These are phyloP conservation scores for Auriculariales sp. DNA, from an alignment of 768 basidiomycete genomes.

Conservation along the genomic window DNA sequence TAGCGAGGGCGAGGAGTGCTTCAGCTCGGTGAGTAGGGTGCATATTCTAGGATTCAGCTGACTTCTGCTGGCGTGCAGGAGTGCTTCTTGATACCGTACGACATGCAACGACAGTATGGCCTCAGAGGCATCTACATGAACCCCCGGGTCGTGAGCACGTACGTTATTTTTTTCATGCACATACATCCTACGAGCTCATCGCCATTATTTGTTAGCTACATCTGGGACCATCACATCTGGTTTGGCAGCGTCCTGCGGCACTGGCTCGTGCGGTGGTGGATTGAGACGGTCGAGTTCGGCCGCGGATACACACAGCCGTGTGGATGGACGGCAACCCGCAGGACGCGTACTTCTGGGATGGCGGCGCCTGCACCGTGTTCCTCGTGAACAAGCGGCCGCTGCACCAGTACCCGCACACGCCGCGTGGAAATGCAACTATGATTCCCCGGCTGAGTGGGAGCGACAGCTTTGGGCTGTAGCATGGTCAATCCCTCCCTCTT, in stretches of 20 bases:
- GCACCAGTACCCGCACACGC: no score
- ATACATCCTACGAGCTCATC: background rate
- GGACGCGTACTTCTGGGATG: constrained; percentile 21
- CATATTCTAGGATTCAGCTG: no score
- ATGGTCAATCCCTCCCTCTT: no score
- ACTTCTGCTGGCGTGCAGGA: no score
- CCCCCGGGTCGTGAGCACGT: constrained; percentile 24
- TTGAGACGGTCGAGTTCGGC: constrained; percentile 20
- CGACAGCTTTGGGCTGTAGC: no score
- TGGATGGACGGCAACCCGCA: constrained; percentile 22
- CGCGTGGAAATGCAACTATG: no score
- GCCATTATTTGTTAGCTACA: background rate
- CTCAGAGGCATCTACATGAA: constrained; percentile 24
- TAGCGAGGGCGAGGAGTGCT: no score
- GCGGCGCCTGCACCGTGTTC: constrained; percentile 20
- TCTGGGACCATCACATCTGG: no score
- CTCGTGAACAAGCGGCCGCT: no score
- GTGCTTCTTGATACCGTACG: constrained; percentile 28
- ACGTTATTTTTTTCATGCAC: constrained; percentile 10
- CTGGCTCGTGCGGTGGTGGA: constrained; percentile 26
- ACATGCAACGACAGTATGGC: constrained; percentile 23
- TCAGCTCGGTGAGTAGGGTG: no score
- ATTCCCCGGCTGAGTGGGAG: no score
- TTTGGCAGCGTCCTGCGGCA: constrained; percentile 16
- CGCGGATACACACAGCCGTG: constrained; percentile 22